Conservation (phyloP, 805 yeast genomes). For the Komagataella populi region DNA sequence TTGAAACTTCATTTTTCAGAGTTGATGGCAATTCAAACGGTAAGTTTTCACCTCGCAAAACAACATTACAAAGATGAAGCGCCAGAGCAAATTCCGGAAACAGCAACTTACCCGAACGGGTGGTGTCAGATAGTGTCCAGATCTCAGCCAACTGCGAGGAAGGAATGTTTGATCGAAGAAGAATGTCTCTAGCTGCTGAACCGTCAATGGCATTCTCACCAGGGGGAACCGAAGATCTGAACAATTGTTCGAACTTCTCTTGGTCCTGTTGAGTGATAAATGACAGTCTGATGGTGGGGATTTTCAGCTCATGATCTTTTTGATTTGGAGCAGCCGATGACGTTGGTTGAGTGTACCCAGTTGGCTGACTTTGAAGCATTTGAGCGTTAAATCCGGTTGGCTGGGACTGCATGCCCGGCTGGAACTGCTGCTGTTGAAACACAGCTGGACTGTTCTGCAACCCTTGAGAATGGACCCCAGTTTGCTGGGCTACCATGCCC, state of each 20-base stretch:
- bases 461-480: slow-evolving; percentile 24
- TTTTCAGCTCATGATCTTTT: slow-evolving; percentile 45
- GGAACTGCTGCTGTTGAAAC: slow-evolving; percentile 7
- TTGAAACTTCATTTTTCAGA: slow-evolving; percentile 71
- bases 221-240: slow-evolving; percentile 60
- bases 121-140: slow-evolving; percentile 88
- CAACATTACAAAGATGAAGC: slow-evolving; percentile 71
- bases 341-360: slow-evolving; percentile 5
- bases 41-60: slow-evolving; percentile 63
- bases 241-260: slow-evolving; percentile 71
- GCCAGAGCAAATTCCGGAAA: slow-evolving; percentile 94
- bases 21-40: slow-evolving; percentile 63
- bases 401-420: slow-evolving; percentile 22
- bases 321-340: slow-evolving; percentile 23
- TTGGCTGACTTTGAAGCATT: neutral
- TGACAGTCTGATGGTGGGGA: slow-evolving; percentile 67
- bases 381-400: slow-evolving; percentile 31
- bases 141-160: slow-evolving; percentile 70
- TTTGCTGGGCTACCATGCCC: slow-evolving; percentile 23
- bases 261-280: slow-evolving; percentile 82
- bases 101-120: slow-evolving; percentile 68
- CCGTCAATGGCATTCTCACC: slow-evolving; percentile 63
- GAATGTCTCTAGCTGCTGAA: slow-evolving; percentile 62
- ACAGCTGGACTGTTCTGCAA: neutral
- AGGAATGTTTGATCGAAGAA: slow-evolving; percentile 65